These are phyloP conservation scores for Gaertneriomyces sp. DNA, from an alignment of 192 early-diverging fungal species.

Conservation along the genomic window DNA sequence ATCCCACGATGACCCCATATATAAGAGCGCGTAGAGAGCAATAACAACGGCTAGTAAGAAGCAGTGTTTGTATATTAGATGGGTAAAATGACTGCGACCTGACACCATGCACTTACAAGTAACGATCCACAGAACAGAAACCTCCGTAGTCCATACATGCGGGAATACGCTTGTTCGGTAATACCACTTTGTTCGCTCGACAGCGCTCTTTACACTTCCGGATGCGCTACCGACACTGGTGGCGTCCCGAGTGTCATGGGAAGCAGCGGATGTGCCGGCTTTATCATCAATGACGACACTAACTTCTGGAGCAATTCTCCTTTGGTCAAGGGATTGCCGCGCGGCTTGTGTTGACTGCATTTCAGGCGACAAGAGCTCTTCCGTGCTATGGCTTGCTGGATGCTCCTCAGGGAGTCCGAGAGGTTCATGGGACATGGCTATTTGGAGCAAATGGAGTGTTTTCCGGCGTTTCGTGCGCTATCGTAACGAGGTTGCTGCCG, in stretches of 20 bases:
- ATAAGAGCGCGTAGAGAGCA: slow-evolving; percentile 6
- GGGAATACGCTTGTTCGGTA: slow-evolving; percentile 3
- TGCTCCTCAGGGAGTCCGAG: too few relatives aligned
- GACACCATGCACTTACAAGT: slow-evolving; percentile 2
- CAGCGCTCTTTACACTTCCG: background rate
- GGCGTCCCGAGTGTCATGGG: background rate
- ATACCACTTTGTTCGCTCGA: background rate
- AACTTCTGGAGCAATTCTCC: background rate
- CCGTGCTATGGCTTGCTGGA: too few relatives aligned
- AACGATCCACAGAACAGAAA: slow-evolving; percentile 13
- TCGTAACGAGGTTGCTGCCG: too few relatives aligned
- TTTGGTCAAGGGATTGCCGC: background rate
- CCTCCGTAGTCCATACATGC: slow-evolving; percentile 12
- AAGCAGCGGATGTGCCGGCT: background rate
- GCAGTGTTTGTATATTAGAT: background rate
- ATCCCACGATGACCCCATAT: slow-evolving; percentile 6
- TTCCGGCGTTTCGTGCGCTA: too few relatives aligned
- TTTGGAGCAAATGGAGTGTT: too few relatives aligned
- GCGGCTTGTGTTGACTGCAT: background rate
- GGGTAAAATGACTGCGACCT: background rate
- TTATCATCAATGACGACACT: background rate
- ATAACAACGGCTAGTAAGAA: slow-evolving; percentile 4
- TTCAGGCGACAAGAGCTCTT: background rate
- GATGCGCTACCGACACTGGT: background rate
- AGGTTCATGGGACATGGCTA: too few relatives aligned